A percentile compares a stretch with the other conserved stretches of the same genome.
Evolutionary conservation across 225 moss, liverwort and hornwort genomes (phyloP).

Genomic region (Polytrichum commune): DNA sequence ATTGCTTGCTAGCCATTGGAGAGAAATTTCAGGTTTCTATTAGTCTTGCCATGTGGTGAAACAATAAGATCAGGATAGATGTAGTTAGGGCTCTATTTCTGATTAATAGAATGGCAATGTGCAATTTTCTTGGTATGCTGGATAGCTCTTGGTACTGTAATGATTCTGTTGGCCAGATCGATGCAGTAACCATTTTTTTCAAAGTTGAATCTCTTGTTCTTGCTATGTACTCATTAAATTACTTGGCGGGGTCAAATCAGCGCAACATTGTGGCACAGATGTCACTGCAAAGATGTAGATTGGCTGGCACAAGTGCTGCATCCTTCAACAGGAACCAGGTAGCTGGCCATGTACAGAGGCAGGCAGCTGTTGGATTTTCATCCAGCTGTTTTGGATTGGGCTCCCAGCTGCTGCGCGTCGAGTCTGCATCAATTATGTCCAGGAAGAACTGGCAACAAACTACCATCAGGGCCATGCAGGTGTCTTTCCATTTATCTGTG

Average conservation of each 20-base stretch:
- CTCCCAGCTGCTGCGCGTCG: conserved; percentile 36
- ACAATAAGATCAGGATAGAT: no score
- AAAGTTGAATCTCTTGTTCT: background rate
- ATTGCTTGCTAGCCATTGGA: background rate
- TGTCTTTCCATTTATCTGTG: conserved; percentile 3
- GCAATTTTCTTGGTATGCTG: background rate
- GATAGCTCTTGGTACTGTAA: background rate
- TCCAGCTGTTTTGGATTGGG: conserved; percentile 40
- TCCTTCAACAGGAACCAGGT: conserved; percentile 5
- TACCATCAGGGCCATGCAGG: conserved; percentile 41
- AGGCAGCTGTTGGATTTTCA: conserved; percentile 30
- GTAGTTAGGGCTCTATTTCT: no score
- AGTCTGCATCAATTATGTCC: conserved; percentile 11
- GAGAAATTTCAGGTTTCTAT: background rate
- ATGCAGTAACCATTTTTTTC: background rate
- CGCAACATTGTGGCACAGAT: conserved; percentile 57
- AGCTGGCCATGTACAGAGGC: conserved; percentile 11
- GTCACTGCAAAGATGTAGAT: conserved; percentile 35
- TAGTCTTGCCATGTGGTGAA: background rate
- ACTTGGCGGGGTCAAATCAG: conserved; percentile 22
- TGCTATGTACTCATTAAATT: background rate
- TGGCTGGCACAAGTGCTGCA: conserved; percentile 16
- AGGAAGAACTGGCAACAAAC: conserved; percentile 30
- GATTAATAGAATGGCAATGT: no score
- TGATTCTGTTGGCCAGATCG: background rate